Percentiles rank a stretch among this genome's conserved stretches.
Evolutionary conservation across 805 yeast genomes (phyloP).

Genomic region (Candida cerambycidarum): DNA sequence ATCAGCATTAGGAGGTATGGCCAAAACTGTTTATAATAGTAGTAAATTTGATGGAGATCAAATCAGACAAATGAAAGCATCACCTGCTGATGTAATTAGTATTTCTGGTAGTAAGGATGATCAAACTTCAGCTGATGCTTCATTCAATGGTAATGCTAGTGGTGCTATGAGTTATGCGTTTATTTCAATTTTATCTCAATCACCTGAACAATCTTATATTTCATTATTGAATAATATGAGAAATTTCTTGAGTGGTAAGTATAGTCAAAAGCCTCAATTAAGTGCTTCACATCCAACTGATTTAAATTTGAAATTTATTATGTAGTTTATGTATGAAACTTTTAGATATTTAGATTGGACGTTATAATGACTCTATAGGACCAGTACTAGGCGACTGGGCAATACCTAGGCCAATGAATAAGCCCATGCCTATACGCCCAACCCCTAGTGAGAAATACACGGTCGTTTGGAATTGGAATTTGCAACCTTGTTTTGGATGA

Average conservation of each 20-base stretch:
- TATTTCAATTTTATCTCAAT: slow-evolving; percentile 26
- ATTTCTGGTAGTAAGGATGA: slow-evolving; percentile 41
- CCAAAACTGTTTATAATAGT: slow-evolving; percentile 27
- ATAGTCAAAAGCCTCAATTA: slow-evolving; percentile 41
- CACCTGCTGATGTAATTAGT: slow-evolving; percentile 39
- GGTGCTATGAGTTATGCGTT: slow-evolving; percentile 44
- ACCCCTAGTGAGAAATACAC: no score
- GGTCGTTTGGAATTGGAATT: neutral
- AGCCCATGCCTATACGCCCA: no score
- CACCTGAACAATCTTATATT: slow-evolving; percentile 34
- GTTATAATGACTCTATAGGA: no score
- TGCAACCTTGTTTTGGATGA: neutral
- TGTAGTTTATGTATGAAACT: slow-evolving; percentile 13
- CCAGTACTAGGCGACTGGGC: no score
- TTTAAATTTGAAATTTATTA: slow-evolving; percentile 35
- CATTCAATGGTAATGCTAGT: slow-evolving; percentile 32
- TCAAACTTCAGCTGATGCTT: slow-evolving; percentile 42
- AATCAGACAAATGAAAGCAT: slow-evolving; percentile 28
- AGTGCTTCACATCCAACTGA: slow-evolving; percentile 41
- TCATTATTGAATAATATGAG: slow-evolving; percentile 39
- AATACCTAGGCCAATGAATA: no score
- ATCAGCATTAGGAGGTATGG: slow-evolving; percentile 32
- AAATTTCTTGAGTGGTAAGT: slow-evolving; percentile 28
- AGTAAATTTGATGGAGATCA: slow-evolving; percentile 20
- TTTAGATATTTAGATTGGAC: no score